Base-by-base conservation (phyloP, 805 yeast species). In the Wickerhamomyces kurtzmanii region DNA sequence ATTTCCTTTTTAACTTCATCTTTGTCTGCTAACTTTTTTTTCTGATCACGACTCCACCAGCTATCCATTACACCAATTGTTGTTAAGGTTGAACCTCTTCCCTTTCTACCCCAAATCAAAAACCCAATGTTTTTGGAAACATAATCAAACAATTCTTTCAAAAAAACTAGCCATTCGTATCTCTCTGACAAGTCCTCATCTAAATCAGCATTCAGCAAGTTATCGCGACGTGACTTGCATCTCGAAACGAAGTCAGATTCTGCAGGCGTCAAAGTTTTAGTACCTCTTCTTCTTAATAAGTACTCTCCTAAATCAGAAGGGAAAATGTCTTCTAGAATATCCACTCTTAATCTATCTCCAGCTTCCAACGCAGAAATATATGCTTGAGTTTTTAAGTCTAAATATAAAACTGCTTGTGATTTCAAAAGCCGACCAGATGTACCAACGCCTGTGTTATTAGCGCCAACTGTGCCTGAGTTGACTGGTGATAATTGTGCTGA, bases 381-480 rank as follows among this genome's bases (percentile, higher is more conserved):
- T 0, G 96, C 95, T 53, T 91, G 98, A 0, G 98, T 91, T 50
- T 91, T 91, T 48, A 91, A 65, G 40, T 91, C 96, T 22, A 91
- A 60, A 40, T 67, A 85, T 28, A 91, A 55, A 9, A 71, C 73
- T 0, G 91, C 86, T 41, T 84, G 96, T 8, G 81, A 71, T 49
- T 86, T 86, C 33, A 85, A 57, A 23, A 91, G 58, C 40, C 76
- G 71, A 5, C 85, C 63, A 15, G 47, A 35, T 14, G 34, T 31
- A 11, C 31, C 68, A 10, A 58, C 59, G 25, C 56, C 65, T 7
- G 64, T 64, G 17, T 55, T 52, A n/a, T 48, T 38, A 5, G 31
- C 20, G 3, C 27, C 22, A 9, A 31, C 34, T 25, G 39, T 36
- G 39, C 40, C 36, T 10, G 36, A 34, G 20, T 15, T 11, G 20